Evolutionary conservation across 2,329 filamentous ascomycete species (phyloP).

Genomic region (Colletotrichum truncatum): DNA sequence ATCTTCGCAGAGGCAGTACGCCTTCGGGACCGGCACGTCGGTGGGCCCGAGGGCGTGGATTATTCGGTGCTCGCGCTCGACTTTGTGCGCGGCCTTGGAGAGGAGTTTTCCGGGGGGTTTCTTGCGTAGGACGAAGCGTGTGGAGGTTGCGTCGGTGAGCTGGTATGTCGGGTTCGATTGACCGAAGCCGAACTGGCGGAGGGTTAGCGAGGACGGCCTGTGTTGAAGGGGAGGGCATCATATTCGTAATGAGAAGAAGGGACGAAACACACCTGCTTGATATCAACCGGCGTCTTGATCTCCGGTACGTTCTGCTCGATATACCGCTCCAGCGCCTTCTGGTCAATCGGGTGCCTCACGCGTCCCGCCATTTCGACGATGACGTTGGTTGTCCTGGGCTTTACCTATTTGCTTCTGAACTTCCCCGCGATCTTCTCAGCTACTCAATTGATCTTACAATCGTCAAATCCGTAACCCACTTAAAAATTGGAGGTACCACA

Average conservation of each 20-base stretch:
- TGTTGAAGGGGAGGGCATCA: conserved; percentile 1
- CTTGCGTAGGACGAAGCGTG: conserved; percentile 91
- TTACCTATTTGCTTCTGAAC: not conserved
- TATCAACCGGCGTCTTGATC: conserved; percentile 82
- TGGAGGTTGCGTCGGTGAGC: conserved; percentile 75
- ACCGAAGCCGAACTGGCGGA: conserved; percentile 86
- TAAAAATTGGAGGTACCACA: too few relatives aligned
- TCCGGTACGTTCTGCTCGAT: conserved; percentile 81
- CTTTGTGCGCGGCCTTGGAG: conserved; percentile 93
- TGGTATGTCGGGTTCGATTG: conserved; percentile 98
- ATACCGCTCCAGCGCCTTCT: conserved; percentile 81
- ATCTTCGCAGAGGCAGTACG: conserved; percentile 89
- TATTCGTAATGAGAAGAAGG: not conserved
- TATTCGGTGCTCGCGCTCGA: conserved; percentile 94
- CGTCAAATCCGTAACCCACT: too few relatives aligned
- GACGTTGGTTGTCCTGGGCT: too few relatives aligned
- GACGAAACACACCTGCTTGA: conserved; percentile 78
- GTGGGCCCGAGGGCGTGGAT: conserved; percentile 83
- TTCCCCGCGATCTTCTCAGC: not conserved
- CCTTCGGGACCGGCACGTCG: conserved; percentile 85
- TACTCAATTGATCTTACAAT: too few relatives aligned
- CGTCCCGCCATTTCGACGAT: conserved; percentile 77
- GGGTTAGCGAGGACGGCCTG: not conserved
- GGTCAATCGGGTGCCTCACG: conserved; percentile 90
- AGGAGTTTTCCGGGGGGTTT: conserved; percentile 96